These are phyloP conservation scores for Phytophthora pluvialis DNA, from an alignment of 352 stramenopile species.

Conservation along the genomic window DNA sequence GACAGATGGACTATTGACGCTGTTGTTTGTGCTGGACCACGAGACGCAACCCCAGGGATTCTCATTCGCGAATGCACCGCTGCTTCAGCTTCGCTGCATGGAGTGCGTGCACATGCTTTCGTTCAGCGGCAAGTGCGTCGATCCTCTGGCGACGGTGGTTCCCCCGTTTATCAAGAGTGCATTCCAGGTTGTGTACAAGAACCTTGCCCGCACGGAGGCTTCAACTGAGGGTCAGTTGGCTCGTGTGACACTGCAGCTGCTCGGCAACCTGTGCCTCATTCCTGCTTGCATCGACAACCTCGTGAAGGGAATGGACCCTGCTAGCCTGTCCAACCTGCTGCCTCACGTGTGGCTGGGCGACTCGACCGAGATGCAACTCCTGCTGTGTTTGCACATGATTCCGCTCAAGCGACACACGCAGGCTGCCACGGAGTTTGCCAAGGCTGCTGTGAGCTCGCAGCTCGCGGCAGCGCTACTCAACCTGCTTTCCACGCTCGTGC, in stretches of 20 bases:
- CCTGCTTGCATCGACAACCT: conserved; percentile 88
- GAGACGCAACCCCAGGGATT: conserved; percentile 83
- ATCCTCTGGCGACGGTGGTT: conserved; percentile 75
- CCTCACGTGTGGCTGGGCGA: conserved; percentile 83
- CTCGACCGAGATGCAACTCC: conserved; percentile 80
- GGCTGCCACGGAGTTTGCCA: conserved; percentile 84
- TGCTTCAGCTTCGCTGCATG: conserved; percentile 85
- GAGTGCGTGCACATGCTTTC: conserved; percentile 90
- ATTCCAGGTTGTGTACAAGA: conserved; percentile 88
- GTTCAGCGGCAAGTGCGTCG: conserved; percentile 84
- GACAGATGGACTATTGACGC: conserved; percentile 70
- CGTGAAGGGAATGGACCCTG: conserved; percentile 87
- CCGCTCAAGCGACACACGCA: conserved; percentile 88
- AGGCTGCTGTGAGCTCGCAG: conserved; percentile 78
- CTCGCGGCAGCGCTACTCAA: conserved; percentile 84
- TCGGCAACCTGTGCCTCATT: conserved; percentile 87
- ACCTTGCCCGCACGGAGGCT: conserved; percentile 76
- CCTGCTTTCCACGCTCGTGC: conserved; percentile 78
- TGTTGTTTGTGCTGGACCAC: conserved; percentile 83
- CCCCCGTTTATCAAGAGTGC: conserved; percentile 86
- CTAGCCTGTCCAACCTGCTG: conserved; percentile 69
- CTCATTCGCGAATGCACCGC: conserved; percentile 73
- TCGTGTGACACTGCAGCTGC: conserved; percentile 79
- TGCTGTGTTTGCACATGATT: conserved; percentile 90
- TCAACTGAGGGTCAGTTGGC: conserved; percentile 84